Percentiles rank a stretch among this genome's conserved stretches.
Evolutionary conservation across 306 rosid species (phyloP).

Genomic region (Mucuna pruriens): DNA sequence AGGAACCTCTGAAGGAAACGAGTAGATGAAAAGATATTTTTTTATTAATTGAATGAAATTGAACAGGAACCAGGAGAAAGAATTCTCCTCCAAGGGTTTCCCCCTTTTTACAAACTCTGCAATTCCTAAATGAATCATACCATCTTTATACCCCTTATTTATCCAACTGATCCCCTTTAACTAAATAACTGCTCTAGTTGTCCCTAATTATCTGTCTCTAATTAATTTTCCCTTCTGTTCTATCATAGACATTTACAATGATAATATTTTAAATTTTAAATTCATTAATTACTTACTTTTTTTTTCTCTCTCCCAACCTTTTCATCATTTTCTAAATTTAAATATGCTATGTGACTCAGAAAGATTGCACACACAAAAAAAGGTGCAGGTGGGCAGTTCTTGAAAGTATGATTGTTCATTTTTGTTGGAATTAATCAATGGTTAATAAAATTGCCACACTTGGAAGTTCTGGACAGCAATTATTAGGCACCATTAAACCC

Average conservation of each 20-base stretch:
- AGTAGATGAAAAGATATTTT: not conserved
- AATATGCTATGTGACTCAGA: not conserved
- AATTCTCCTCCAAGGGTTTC: not conserved
- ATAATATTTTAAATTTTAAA: not conserved
- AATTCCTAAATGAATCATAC: not conserved
- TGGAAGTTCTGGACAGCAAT: slow-evolving; percentile 8
- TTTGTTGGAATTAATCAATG: not conserved
- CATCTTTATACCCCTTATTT: not conserved
- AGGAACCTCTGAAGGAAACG: not conserved
- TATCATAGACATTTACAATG: not conserved
- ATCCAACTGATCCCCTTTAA: not conserved
- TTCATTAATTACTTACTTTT: not conserved
- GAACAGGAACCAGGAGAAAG: not conserved
- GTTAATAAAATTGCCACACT: slow-evolving; percentile 15
- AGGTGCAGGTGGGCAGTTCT: slow-evolving; percentile 17
- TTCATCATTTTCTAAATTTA: not conserved
- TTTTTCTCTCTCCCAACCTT: not conserved
- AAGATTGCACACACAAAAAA: not conserved
- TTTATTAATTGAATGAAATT: not conserved
- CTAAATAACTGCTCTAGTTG: not conserved
- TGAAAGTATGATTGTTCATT: not conserved
- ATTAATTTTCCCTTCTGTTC: not conserved
- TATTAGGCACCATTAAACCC: slow-evolving; percentile 15
- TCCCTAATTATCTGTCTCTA: not conserved
- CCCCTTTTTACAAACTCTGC: not conserved